A percentile compares a stretch with the other conserved stretches of the same genome.
Evolutionary conservation across 2,329 filamentous ascomycete genomes (phyloP).

Genomic region (Phyllosticta capitalensis): DNA sequence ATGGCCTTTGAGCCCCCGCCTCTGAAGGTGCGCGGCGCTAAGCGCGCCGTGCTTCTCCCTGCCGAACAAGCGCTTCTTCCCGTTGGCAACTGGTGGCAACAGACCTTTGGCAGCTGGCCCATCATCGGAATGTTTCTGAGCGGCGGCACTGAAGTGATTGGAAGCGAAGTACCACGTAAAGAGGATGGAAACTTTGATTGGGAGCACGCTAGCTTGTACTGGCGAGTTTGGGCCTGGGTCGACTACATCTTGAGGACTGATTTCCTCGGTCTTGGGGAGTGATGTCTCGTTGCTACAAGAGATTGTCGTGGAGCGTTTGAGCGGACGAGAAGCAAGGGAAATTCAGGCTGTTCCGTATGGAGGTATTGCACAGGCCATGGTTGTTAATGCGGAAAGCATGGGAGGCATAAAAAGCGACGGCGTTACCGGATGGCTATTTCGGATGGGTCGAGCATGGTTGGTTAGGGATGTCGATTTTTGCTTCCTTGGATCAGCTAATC

Average conservation of each 20-base stretch:
- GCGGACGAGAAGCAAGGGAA: background rate
- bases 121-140: constrained; percentile 38
- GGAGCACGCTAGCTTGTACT: constrained; percentile 51
- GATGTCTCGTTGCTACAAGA: constrained; percentile 22
- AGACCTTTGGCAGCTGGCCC: constrained; percentile 39
- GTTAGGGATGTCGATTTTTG: background rate
- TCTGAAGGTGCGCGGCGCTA: constrained; percentile 28
- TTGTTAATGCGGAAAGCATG: background rate
- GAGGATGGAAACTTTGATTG: constrained; percentile 72
- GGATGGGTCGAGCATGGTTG: background rate
- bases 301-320: background rate
- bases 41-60: constrained; percentile 31
- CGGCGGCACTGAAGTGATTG: constrained; percentile 52
- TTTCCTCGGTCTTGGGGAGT: constrained; percentile 49
- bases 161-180: constrained; percentile 61
- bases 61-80: constrained; percentile 40
- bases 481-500: background rate
- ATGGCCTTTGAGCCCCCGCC: constrained; percentile 18
- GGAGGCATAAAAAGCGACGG: background rate
- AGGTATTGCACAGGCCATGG: background rate
- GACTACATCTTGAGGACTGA: constrained; percentile 50
- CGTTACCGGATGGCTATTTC: background rate
- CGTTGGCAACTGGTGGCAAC: constrained; percentile 31
- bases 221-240: constrained; percentile 49
- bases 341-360: background rate